Base-by-base conservation (phyloP, 1,284 basidiomycete genomes). In the Sporisorium exsertum region DNA sequence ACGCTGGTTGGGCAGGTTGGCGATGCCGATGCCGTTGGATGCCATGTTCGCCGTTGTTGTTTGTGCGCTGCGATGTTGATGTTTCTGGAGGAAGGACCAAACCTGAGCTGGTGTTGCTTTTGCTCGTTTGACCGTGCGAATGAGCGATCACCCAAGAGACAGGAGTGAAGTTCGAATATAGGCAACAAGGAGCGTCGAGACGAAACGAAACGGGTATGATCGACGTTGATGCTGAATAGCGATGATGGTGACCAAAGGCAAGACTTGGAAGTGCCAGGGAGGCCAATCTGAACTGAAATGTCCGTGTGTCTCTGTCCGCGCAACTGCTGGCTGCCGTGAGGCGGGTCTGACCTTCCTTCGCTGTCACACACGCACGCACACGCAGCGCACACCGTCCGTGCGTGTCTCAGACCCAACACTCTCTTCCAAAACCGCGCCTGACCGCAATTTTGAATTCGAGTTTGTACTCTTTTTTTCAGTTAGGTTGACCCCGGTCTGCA, bases 1-100 rank as follows among this genome's bases (percentile, higher is more conserved):
- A 54, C 83, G 67, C 91, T 98, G 96, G 89, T 98, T 98, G 71
- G 96, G 96, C 81, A 98, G 89, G 88, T 98, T 98, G 86, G 91
- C 91, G 85, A 94, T 95, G 80, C 86, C 74, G 47, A 77, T 77
- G 16, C 74, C 74, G 63, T 79, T 76, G 32, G 65, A 52, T n/a
- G 77, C 69, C 77, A 79, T 79, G n/a, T 50, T 71, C 54, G 52
- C 56, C 2, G 22, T 35, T 49, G 26, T 43, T 10, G 15, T 29
- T 43, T 16, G 27, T n/a, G 47, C 12, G 29, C n/a, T n/a, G n/a
- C n/a, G n/a, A n/a, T n/a, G n/a, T n/a, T 24, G 50, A 12, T 20
- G 29, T n/a, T 49, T 24, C 27, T 49, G 29, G 10, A 22, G 32
- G 27, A 33, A 22, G n/a, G 27, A 49, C 16, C 45, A 16, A 24